Conservation (phyloP, 257 asterid genomes). For the Plantago major region DNA sequence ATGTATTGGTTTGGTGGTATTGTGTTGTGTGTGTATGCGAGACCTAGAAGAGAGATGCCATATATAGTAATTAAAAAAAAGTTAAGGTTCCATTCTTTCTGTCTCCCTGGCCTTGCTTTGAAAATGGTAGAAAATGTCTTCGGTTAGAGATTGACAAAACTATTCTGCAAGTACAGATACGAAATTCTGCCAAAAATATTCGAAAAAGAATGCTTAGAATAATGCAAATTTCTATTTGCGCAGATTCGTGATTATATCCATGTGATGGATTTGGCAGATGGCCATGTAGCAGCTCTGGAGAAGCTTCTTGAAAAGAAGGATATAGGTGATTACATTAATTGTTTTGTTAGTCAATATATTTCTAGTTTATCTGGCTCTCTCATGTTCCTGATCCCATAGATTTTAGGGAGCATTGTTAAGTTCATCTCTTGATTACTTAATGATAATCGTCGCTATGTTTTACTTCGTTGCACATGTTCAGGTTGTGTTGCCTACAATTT, state of each 20-base stretch:
- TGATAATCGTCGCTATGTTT: not conserved
- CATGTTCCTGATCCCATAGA: not conserved
- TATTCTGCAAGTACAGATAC: no score
- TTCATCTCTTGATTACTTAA: not conserved
- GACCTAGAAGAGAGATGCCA: no score
- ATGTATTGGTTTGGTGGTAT: no score
- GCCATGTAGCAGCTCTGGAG: conserved; percentile 84
- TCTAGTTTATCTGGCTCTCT: not conserved
- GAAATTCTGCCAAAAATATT: no score
- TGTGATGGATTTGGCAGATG: conserved; percentile 97
- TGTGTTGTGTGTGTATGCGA: no score
- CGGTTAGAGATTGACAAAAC: no score
- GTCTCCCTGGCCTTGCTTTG: no score
- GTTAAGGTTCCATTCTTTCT: no score
- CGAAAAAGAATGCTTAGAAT: no score
- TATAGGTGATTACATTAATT: conserved; percentile 38
- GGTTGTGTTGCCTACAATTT: conserved; percentile 89
- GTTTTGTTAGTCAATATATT: not conserved
- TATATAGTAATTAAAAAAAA: no score
- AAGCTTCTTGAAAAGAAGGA: conserved; percentile 57
- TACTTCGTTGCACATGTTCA: conserved; percentile 15
- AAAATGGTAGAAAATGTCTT: no score
- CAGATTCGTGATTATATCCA: conserved; percentile 96
- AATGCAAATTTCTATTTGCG: conserved; percentile 12
- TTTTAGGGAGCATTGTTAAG: not conserved